Evolutionary conservation across 768 basidiomycete species (phyloP).

Genomic region (Pleurotus ostreatus): DNA sequence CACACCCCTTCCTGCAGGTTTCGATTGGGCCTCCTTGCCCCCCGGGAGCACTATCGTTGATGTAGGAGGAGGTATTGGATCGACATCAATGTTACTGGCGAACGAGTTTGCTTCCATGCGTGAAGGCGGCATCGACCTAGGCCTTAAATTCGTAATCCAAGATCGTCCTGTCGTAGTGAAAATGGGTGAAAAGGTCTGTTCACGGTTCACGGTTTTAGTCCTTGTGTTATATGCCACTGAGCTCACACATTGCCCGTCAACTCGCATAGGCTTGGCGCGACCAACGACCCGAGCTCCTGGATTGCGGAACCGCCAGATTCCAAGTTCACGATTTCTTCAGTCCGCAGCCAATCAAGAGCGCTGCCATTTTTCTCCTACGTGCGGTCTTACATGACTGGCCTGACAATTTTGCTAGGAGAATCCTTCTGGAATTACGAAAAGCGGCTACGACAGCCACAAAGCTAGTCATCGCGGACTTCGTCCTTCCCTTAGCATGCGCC

Average conservation of each 20-base stretch:
- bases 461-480: constrained; percentile 68
- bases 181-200: constrained; percentile 31
- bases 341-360: constrained; percentile 48
- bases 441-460: constrained; percentile 48
- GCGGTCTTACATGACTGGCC: constrained; percentile 81
- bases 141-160: constrained; percentile 43
- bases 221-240: neutral
- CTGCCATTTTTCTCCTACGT: constrained; percentile 67
- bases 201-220: neutral
- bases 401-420: constrained; percentile 46
- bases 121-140: constrained; percentile 16
- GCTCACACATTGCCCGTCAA: neutral
- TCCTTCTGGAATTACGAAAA: constrained; percentile 40
- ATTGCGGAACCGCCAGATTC: constrained; percentile 48
- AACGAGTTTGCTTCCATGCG: constrained; percentile 19
- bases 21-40: constrained; percentile 46
- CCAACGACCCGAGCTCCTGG: constrained; percentile 55
- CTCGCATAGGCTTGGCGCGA: constrained; percentile 47
- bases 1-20: constrained; percentile 27
- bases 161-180: constrained; percentile 46
- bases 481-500: constrained; percentile 67
- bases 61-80: constrained; percentile 59
- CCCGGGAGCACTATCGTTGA: constrained; percentile 48
- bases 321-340: constrained; percentile 76
- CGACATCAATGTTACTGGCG: constrained; percentile 33